A percentile compares a stretch with the other conserved stretches of the same genome.
phyloP scores from a whole-genome alignment of 2,329 filamentous ascomycete genomes.

The Cladosporium sp. region DNA sequence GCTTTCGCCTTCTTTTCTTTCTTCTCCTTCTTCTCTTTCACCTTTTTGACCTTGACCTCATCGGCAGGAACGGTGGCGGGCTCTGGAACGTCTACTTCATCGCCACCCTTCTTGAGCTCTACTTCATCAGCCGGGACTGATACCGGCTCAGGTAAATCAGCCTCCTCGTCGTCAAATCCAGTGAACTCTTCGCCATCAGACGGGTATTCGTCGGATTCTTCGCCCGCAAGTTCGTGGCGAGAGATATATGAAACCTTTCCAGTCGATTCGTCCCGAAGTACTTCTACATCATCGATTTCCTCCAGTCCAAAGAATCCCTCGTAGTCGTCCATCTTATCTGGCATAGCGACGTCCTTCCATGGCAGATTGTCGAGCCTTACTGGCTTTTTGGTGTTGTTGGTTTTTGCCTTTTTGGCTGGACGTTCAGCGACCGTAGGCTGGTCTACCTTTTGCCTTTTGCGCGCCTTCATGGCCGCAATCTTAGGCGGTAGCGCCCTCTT shows the following conservation, averaged over 20 bases:
- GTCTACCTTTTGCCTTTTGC: conserved; percentile 42
- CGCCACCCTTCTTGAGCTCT: conserved; percentile 18
- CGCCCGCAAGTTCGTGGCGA: conserved; percentile 24
- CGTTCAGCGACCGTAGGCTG: conserved; percentile 9
- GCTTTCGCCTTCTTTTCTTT: conserved; percentile 23
- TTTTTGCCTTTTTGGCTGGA: conserved; percentile 16
- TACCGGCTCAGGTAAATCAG: conserved; percentile 25
- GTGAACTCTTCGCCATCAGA: conserved; percentile 56
- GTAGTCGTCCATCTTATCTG: conserved; percentile 79
- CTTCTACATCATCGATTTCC: conserved; percentile 84
- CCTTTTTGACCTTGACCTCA: conserved; percentile 19
- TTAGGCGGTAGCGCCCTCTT: conserved; percentile 39
- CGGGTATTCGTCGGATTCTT: conserved; percentile 24
- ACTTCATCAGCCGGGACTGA: conserved; percentile 21
- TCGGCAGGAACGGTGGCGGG: conserved; percentile 23
- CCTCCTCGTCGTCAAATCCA: conserved; percentile 51
- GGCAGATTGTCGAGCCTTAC: conserved; percentile 50
- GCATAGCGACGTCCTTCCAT: conserved; percentile 63
- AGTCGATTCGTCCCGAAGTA: conserved; percentile 58
- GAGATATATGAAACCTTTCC: conserved; percentile 43
- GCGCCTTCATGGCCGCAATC: conserved; percentile 36
- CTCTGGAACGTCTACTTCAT: conserved; percentile 25
- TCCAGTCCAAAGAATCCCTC: conserved; percentile 91
- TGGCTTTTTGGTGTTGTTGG: conserved; percentile 21
- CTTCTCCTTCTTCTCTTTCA: conserved; percentile 22